These are phyloP conservation scores for Carallia brachiata DNA, from an alignment of 345 rosid species.

Conservation along the genomic window DNA sequence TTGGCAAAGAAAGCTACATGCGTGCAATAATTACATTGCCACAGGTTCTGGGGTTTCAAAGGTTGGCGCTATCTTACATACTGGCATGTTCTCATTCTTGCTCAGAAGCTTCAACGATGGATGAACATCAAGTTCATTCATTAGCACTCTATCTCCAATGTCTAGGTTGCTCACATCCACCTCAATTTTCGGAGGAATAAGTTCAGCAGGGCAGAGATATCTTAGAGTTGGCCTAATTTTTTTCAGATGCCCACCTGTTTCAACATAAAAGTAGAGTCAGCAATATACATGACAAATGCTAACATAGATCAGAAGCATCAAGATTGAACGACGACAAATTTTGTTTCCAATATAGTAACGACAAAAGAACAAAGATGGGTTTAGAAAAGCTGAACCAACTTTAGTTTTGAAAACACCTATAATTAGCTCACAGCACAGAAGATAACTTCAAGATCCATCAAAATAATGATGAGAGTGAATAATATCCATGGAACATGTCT, in stretches of 20 bases:
- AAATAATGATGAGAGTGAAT: too few relatives aligned
- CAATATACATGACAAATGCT: neutral
- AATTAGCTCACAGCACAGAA: too few relatives aligned
- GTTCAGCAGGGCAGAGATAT: constrained; percentile 64
- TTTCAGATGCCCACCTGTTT: constrained; percentile 65
- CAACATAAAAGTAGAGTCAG: constrained; percentile 11
- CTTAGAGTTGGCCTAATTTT: constrained; percentile 49
- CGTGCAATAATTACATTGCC: neutral
- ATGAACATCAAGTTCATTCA: constrained; percentile 63
- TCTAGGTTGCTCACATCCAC: constrained; percentile 84
- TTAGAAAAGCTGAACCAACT: too few relatives aligned
- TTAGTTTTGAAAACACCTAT: too few relatives aligned
- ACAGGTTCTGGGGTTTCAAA: constrained; percentile 37
- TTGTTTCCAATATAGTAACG: too few relatives aligned
- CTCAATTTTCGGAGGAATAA: constrained; percentile 76
- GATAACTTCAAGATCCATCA: too few relatives aligned
- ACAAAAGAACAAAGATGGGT: too few relatives aligned
- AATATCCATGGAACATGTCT: too few relatives aligned
- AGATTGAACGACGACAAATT: neutral
- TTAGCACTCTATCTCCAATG: constrained; percentile 57
- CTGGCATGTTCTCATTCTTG: constrained; percentile 64
- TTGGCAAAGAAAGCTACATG: neutral
- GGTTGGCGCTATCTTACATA: constrained; percentile 65
- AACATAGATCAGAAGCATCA: neutral
- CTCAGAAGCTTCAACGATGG: constrained; percentile 72